These are phyloP conservation scores for Mortierella sp. DNA, from an alignment of 371 early-diverging fungal species.

Conservation along the genomic window DNA sequence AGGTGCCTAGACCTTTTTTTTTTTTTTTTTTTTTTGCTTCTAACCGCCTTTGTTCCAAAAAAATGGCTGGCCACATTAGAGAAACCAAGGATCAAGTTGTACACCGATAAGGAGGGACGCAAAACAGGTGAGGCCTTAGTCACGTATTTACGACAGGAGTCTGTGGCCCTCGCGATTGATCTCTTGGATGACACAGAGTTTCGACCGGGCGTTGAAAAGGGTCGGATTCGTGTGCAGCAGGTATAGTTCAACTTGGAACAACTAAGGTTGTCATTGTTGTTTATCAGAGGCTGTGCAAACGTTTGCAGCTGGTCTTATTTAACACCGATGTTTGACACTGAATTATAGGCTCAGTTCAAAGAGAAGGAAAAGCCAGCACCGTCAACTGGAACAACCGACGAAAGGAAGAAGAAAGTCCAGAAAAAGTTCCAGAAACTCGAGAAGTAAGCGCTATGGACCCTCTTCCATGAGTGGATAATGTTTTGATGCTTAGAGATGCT, in stretches of 20 bases:
- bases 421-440: constrained; percentile 83
- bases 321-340: not conserved
- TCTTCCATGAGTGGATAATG: not conserved
- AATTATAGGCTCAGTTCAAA: constrained; percentile 78
- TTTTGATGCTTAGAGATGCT: no score
- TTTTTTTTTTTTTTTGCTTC: not conserved
- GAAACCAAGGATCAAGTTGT: constrained; percentile 91
- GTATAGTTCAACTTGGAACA: no score
- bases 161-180: constrained; percentile 84
- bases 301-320: no score
- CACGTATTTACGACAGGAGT: constrained; percentile 90
- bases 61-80: no score
- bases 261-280: no score
- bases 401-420: constrained; percentile 72
- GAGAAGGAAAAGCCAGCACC: constrained; percentile 58
- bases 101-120: constrained; percentile 73
- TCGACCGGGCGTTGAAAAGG: constrained; percentile 68
- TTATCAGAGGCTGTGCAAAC: no score
- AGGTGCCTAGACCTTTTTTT: no score
- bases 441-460: no score
- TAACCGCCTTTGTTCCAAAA: no score
- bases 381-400: constrained; percentile 38
- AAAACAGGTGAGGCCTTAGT: constrained; percentile 94
- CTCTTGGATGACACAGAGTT: constrained; percentile 89
- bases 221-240: constrained; percentile 78